Evolutionary conservation across 371 early-diverging fungal species (phyloP), one percentile per base, ranked within the genome.

Genomic region (Blastocladiella emersonii): DNA sequence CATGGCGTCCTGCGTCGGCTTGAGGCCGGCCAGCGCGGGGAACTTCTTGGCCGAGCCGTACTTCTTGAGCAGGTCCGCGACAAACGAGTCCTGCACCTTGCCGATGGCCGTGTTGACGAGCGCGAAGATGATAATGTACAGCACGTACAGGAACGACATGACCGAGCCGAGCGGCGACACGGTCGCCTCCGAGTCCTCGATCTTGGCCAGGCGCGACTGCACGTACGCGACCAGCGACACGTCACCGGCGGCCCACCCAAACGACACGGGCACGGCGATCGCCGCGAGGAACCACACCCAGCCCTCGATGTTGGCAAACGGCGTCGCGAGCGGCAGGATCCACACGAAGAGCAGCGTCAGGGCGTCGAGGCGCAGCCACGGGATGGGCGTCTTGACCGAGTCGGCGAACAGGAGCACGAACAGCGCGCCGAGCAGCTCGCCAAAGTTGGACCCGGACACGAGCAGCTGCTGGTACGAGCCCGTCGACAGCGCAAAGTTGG

Each of bases 231-330:
- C 72, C 7, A 79, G 70, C 3, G 77, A 73, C 49, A 77, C 76
- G 67, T 79, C 79, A 51, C 79, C 79, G n/a, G 75, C 72, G 35
- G 77, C 74, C 79, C 79, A 79, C 39, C 79, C 79, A 34, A 74
- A 67, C 21, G 79, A 79, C 59, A 79, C 68, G 15, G 70, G 65
- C 30, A 74, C 64, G 68, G 73, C 68, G 53, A 77, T 66, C 15
- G 75, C 72, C 27, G 75, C 71, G 62, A 76, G 61, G n/a, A 65
- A 67, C 75, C 76, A 77, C n/a, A 48, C 48, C n/a, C 21, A 48
- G n/a, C n/a, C 48, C 48, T 48, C 48, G 48, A 32, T 59, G 64
- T 56, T 45, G 45, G 3, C 25, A 21, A 27, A 64, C 64, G 23
- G 57, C n/a, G 21, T 25, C 44, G 70, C 73, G 62, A 39, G 71